Conservation (phyloP, 768 basidiomycete genomes). For the Pholiota molesta region DNA sequence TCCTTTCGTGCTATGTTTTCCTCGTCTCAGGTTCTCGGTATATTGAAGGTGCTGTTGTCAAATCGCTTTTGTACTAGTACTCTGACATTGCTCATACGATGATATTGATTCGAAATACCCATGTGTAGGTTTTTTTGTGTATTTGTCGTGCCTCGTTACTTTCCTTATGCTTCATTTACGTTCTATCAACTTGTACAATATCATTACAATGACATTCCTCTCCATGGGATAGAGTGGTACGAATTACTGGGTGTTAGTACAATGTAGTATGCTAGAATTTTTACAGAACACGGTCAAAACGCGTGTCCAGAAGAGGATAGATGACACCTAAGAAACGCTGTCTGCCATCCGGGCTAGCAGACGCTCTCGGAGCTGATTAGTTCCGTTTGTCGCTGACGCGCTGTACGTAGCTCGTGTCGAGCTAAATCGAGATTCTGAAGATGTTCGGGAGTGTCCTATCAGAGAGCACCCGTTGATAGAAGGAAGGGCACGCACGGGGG, state of each 20-base stretch:
- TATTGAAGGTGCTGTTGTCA: neutral
- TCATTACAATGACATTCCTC: neutral
- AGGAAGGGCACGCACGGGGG: constrained; percentile 37
- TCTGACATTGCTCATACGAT: neutral
- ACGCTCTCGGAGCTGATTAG: constrained; percentile 51
- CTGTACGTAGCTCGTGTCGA: constrained; percentile 40
- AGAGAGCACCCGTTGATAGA: neutral
- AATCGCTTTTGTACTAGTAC: neutral
- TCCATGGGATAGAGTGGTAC: neutral
- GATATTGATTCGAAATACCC: neutral
- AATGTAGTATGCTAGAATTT: neutral
- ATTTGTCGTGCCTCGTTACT: neutral
- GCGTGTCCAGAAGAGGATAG: neutral
- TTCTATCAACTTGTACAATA: neutral
- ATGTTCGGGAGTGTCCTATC: neutral
- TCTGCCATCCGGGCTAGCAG: constrained; percentile 48
- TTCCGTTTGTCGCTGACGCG: constrained; percentile 46
- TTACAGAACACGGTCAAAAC: neutral
- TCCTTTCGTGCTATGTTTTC: neutral
- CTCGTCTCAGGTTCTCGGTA: constrained; percentile 1
- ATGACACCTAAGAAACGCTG: constrained; percentile 28
- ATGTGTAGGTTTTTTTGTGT: neutral
- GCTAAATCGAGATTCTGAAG: constrained; percentile 50
- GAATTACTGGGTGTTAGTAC: neutral
- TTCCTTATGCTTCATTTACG: neutral